phyloP scores from a whole-genome alignment of 208 protist genomes.

The Wallacemonas collosoma region DNA sequence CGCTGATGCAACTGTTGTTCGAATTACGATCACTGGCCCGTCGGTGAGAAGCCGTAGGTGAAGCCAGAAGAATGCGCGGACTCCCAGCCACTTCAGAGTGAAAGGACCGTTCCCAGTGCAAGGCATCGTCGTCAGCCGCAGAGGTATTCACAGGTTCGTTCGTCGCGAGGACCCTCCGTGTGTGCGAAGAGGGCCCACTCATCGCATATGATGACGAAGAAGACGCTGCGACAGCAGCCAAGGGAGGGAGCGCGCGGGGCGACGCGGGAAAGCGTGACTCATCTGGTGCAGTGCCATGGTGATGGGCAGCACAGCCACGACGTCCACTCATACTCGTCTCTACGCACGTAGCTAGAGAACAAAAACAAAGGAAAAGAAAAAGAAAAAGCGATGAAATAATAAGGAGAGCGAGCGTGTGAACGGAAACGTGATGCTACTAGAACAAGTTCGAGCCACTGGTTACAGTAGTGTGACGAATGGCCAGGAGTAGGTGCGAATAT shows the following conservation, averaged over 20 bases:
- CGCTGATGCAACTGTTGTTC: neutral
- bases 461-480: too few species aligned
- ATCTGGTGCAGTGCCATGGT: neutral
- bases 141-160: neutral
- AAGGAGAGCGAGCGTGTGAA: too few species aligned
- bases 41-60: neutral
- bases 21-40: neutral
- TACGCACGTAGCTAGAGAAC: conserved; percentile 18
- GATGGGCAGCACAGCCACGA: neutral
- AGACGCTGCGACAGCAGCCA: neutral
- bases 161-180: neutral
- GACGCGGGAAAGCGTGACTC: neutral
- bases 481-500: too few species aligned
- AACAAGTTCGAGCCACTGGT: too few species aligned
- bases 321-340: neutral
- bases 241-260: neutral
- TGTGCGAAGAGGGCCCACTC: conserved; percentile 8
- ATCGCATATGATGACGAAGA: conserved; percentile 21
- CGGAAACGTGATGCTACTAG: too few species aligned
- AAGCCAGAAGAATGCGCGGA: conserved; percentile 25
- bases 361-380: conserved; percentile 14
- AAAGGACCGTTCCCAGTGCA: conserved; percentile 29
- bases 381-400: conserved; percentile 10
- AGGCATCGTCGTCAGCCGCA: conserved; percentile 25
- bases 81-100: conserved; percentile 25